phyloP scores from a whole-genome alignment of 805 yeast species.

The Metschnikowia borealis region DNA sequence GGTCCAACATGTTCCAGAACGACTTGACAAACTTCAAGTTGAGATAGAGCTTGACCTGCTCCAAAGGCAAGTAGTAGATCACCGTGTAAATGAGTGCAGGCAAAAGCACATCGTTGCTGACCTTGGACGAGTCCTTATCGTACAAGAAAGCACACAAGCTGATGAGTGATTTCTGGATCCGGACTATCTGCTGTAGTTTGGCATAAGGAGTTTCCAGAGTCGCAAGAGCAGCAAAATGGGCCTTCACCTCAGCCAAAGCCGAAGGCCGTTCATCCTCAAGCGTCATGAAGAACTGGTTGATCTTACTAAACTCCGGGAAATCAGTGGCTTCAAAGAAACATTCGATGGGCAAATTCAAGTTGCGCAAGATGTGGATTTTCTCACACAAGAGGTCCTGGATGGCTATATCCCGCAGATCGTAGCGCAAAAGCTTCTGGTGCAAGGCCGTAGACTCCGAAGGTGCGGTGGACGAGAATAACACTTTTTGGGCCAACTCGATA shows the following conservation, averaged over 20 bases:
- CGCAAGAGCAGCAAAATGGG: conserved; percentile 18
- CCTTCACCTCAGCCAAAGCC: conserved; percentile 18
- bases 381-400: conserved; percentile 34
- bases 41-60: conserved; percentile 28
- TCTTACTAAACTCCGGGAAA: conserved; percentile 7
- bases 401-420: conserved; percentile 36
- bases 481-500: conserved; percentile 32
- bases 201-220: conserved; percentile 29
- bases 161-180: conserved; percentile 31
- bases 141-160: conserved; percentile 15
- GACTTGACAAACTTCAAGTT: conserved; percentile 36
- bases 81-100: conserved; percentile 37
- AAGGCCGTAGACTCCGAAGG: conserved; percentile 28
- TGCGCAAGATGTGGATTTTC: conserved; percentile 26
- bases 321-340: conserved; percentile 26
- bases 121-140: conserved; percentile 17
- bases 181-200: conserved; percentile 28
- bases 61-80: conserved; percentile 25
- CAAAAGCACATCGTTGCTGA: conserved; percentile 38
- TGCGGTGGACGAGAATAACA: conserved; percentile 24
- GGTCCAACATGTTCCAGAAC: conserved; percentile 32
- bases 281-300: conserved; percentile 12
- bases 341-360: conserved; percentile 25
- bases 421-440: conserved; percentile 37
- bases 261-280: conserved; percentile 9